phyloP scores from a whole-genome alignment of 179 eudicot genomes.

The Beta corolliflora region DNA sequence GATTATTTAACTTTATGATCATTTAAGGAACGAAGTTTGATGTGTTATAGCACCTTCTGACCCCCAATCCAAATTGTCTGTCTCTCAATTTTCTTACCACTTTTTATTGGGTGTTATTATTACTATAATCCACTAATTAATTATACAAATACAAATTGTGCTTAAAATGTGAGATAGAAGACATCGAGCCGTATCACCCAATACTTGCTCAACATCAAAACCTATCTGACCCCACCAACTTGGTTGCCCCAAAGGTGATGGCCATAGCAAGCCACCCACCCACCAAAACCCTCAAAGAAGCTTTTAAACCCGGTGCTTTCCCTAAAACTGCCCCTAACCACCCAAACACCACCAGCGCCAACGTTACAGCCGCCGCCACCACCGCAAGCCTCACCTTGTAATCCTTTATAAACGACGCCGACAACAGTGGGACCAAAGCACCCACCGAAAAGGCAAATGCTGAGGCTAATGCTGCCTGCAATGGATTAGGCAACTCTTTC shows the following conservation, averaged over 20 bases:
- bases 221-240: conserved; percentile 39
- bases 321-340: conserved; percentile 53
- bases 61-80: too few relatives aligned
- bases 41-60: too few relatives aligned
- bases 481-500: conserved; percentile 47
- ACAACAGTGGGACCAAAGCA: conserved; percentile 51
- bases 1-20: too few relatives aligned
- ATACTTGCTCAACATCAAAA: not conserved
- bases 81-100: too few relatives aligned
- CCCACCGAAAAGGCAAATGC: conserved; percentile 51
- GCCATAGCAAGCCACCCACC: conserved; percentile 75
- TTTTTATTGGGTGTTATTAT: too few relatives aligned
- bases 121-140: too few relatives aligned
- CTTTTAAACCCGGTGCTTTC: conserved; percentile 41
- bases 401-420: conserved; percentile 47
- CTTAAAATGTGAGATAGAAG: too few relatives aligned
- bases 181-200: too few relatives aligned
- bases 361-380: conserved; percentile 50
- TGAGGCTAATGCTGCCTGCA: conserved; percentile 54
- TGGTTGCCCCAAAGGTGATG: conserved; percentile 57
- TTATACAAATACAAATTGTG: too few relatives aligned
- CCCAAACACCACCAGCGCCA: conserved; percentile 53
- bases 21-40: too few relatives aligned
- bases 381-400: conserved; percentile 51
- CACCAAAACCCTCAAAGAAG: conserved; percentile 53